Evolutionary conservation across 768 basidiomycete genomes (phyloP).

Genomic region (Russula sp.): DNA sequence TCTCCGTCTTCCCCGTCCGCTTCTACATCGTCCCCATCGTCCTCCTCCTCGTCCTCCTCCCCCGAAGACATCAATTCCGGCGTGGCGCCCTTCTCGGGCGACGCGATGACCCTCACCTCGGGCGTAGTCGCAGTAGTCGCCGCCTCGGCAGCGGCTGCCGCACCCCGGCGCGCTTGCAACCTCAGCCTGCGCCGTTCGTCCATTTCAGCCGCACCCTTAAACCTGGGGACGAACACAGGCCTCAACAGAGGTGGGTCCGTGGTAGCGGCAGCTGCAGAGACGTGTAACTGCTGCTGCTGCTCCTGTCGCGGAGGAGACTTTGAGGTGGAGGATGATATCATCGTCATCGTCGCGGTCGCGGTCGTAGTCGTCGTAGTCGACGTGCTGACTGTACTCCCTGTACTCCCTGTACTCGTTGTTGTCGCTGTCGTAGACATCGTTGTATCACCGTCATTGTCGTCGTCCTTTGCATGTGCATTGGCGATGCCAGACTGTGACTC

Average conservation of each 20-base stretch:
- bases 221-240: slow-evolving; percentile 63
- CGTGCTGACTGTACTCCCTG: background rate
- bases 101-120: slow-evolving; percentile 28
- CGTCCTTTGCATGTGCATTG: slow-evolving; percentile 1
- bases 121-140: slow-evolving; percentile 19
- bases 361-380: background rate
- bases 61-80: slow-evolving; percentile 43
- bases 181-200: slow-evolving; percentile 60
- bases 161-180: slow-evolving; percentile 51
- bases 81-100: slow-evolving; percentile 36
- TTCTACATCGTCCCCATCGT: slow-evolving; percentile 31
- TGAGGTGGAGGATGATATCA: background rate
- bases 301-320: slow-evolving; percentile 12
- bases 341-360: background rate
- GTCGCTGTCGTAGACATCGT: background rate
- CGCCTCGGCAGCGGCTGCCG: slow-evolving; percentile 22
- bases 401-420: background rate
- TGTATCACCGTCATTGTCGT: background rate
- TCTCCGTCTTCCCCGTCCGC: slow-evolving; percentile 24
- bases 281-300: background rate
- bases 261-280: background rate
- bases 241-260: slow-evolving; percentile 26
- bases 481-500: background rate
- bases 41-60: slow-evolving; percentile 38
- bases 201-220: slow-evolving; percentile 84